These are phyloP conservation scores for Selaginella tamariscina DNA, from an alignment of 75 land plant genomes.

Conservation along the genomic window DNA sequence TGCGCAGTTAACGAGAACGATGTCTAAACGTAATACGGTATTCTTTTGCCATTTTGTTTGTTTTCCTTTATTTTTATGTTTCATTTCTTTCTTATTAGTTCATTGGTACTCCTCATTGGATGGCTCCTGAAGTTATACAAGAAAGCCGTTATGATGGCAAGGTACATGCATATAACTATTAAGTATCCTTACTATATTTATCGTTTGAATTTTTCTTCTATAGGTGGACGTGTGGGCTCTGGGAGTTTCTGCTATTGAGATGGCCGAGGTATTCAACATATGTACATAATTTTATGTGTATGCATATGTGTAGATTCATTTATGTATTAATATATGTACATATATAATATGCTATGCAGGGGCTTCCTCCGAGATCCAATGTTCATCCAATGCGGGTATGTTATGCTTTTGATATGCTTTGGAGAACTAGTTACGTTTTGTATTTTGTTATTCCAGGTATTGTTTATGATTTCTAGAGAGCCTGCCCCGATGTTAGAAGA, in stretches of 20 bases:
- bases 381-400: conserved; percentile 99
- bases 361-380: conserved; percentile 83
- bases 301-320: background rate
- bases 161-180: no score
- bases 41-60: conserved; percentile 1
- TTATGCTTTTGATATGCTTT: background rate
- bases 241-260: conserved; percentile 99
- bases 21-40: conserved; percentile 99
- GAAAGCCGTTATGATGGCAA: conserved; percentile 99
- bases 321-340: background rate
- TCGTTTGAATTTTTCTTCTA: background rate
- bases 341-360: conserved; percentile 41
- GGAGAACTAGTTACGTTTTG: background rate
- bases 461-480: conserved; percentile 93
- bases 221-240: conserved; percentile 99
- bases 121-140: conserved; percentile 99
- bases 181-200: background rate
- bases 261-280: conserved; percentile 74
- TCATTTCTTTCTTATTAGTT: conserved; percentile 43
- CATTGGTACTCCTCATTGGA: conserved; percentile 99
- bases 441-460: conserved; percentile 36
- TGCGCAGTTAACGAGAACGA: conserved; percentile 96
- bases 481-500: conserved; percentile 99
- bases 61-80: background rate
- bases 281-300: background rate